These are phyloP conservation scores for Bipolaris cookei DNA, from an alignment of 2,329 filamentous ascomycete genomes.

Conservation along the genomic window DNA sequence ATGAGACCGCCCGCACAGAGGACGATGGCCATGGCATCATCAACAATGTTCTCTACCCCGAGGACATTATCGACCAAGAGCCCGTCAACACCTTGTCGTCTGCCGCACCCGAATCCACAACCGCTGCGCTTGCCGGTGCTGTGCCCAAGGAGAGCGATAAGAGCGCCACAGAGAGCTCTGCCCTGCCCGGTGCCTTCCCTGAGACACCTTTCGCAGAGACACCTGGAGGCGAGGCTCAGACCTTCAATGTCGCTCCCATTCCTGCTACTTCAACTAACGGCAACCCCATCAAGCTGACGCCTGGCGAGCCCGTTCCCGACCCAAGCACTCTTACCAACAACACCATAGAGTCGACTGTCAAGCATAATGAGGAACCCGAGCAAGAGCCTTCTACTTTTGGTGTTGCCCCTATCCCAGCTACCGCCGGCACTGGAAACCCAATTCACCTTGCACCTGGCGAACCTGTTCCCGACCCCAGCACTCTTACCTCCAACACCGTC, in stretches of 20 bases:
- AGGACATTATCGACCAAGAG: conserved; percentile 65
- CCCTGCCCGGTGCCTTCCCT: conserved; percentile 70
- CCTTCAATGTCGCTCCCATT: conserved; percentile 64
- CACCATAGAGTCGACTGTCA: conserved; percentile 68
- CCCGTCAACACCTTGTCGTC: conserved; percentile 67
- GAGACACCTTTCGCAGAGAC: conserved; percentile 71
- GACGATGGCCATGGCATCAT: conserved; percentile 82
- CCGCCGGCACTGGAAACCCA: conserved; percentile 72
- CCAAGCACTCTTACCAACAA: conserved; percentile 67
- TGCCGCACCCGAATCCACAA: conserved; percentile 73
- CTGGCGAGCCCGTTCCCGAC: conserved; percentile 81
- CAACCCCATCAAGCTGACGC: conserved; percentile 79
- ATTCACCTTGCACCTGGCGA: conserved; percentile 80
- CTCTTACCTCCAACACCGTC: conserved; percentile 72
- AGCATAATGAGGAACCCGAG: conserved; percentile 41
- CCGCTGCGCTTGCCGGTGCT: conserved; percentile 70
- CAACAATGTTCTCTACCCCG: conserved; percentile 87
- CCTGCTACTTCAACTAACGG: conserved; percentile 65
- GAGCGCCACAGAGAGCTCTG: conserved; percentile 38
- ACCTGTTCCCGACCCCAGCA: conserved; percentile 72
- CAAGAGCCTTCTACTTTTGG: conserved; percentile 54
- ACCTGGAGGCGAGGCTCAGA: conserved; percentile 49
- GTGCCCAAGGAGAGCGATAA: conserved; percentile 64
- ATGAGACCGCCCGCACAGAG: conserved; percentile 80
- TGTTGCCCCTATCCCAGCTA: conserved; percentile 66